Conservation (phyloP, 306 rosid genomes). For the Sesbania bispinosa region DNA sequence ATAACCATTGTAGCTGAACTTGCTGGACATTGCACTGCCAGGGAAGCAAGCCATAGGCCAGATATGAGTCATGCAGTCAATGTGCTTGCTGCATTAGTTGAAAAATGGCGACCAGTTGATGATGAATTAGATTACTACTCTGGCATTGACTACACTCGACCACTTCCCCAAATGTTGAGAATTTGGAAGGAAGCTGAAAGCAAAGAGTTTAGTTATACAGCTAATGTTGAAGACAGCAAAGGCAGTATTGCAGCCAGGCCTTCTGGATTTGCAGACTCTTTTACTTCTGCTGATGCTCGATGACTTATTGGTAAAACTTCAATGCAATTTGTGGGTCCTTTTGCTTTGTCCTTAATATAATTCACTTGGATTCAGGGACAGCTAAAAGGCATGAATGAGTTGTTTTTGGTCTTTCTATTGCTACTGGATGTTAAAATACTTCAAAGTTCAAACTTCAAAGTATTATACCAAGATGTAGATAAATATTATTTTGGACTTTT, state of each 20-base stretch:
- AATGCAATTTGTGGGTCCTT: neutral
- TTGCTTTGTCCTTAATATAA: neutral
- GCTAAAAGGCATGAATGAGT: neutral
- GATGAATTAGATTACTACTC: conserved; percentile 42
- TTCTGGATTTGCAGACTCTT: conserved; percentile 65
- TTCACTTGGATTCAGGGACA: conserved; percentile 11
- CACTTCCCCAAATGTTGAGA: conserved; percentile 68
- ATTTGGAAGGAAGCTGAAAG: conserved; percentile 71
- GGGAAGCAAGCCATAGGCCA: conserved; percentile 76
- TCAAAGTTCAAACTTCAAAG: too few relatives aligned
- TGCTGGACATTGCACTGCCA: conserved; percentile 83
- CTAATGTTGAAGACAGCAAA: conserved; percentile 51
- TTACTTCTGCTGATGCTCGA: conserved; percentile 64
- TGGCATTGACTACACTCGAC: conserved; percentile 49
- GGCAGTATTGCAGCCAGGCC: conserved; percentile 70
- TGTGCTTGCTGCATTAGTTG: conserved; percentile 50
- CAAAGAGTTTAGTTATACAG: conserved; percentile 33
- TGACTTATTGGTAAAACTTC: conserved; percentile 32
- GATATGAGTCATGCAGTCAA: conserved; percentile 82
- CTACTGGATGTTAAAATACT: conserved; percentile 16
- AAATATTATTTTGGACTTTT: neutral
- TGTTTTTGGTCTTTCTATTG: conserved; percentile 9
- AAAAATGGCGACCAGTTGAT: conserved; percentile 67
- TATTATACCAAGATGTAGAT: conserved; percentile 25
- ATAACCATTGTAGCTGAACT: conserved; percentile 55